phyloP scores from a whole-genome alignment of 352 stramenopile genomes.

The Phytophthora citricola region DNA sequence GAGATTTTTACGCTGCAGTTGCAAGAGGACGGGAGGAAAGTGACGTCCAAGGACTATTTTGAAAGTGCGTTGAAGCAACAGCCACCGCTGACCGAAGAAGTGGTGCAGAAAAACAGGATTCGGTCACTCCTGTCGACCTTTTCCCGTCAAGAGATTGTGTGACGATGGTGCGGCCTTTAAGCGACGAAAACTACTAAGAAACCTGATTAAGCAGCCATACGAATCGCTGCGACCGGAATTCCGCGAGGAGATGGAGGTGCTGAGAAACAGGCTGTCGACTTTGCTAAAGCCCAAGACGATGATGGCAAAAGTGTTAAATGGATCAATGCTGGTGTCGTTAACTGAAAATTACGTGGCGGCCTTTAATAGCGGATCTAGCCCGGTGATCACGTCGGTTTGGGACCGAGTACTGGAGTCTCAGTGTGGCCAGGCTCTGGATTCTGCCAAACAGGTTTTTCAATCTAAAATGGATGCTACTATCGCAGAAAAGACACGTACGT shows the following conservation, averaged over 20 bases:
- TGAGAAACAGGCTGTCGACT: slow-evolving; percentile 66
- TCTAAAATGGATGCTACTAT: slow-evolving; percentile 36
- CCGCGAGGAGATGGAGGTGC: slow-evolving; percentile 57
- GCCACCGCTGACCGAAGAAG: slow-evolving; percentile 47
- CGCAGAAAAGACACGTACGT: slow-evolving; percentile 49
- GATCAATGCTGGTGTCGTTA: slow-evolving; percentile 72
- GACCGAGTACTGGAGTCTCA: slow-evolving; percentile 80
- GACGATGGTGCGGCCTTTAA: slow-evolving; percentile 80
- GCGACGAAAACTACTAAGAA: slow-evolving; percentile 66
- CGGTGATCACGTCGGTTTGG: slow-evolving; percentile 85
- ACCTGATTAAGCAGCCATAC: slow-evolving; percentile 62
- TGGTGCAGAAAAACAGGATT: slow-evolving; percentile 70
- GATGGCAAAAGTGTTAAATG: slow-evolving; percentile 65
- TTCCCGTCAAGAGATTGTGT: slow-evolving; percentile 81
- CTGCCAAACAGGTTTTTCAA: slow-evolving; percentile 57
- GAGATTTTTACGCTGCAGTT: slow-evolving; percentile 77
- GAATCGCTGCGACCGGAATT: slow-evolving; percentile 71
- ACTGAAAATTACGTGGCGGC: slow-evolving; percentile 69
- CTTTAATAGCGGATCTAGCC: slow-evolving; percentile 73
- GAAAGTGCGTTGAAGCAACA: slow-evolving; percentile 77
- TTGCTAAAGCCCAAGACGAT: slow-evolving; percentile 71
- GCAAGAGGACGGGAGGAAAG: slow-evolving; percentile 59
- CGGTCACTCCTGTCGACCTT: slow-evolving; percentile 60
- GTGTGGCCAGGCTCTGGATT: slow-evolving; percentile 67
- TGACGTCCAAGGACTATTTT: slow-evolving; percentile 76